Percentiles rank a stretch among this genome's conserved stretches.
Evolutionary conservation across 345 rosid species (phyloP).

Genomic region (Populus simonii): DNA sequence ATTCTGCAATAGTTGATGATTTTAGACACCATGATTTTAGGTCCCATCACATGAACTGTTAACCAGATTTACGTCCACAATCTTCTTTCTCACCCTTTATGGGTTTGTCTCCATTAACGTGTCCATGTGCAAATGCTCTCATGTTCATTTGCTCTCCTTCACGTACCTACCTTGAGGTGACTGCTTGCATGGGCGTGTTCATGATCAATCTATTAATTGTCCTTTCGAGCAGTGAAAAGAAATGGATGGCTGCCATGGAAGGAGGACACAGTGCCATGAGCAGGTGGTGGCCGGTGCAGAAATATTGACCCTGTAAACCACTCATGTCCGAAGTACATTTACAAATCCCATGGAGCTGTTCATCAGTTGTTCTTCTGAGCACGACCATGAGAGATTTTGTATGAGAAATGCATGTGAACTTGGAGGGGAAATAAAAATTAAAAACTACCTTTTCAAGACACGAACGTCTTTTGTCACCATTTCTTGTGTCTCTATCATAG

Average conservation of each 20-base stretch:
- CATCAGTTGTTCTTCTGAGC: neutral
- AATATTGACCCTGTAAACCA: neutral
- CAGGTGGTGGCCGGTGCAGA: neutral
- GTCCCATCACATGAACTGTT: neutral
- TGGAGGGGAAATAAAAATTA: neutral
- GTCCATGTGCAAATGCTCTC: conserved; percentile 11
- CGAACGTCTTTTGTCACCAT: neutral
- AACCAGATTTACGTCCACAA: conserved; percentile 6
- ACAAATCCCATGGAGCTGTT: neutral
- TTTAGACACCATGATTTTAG: neutral
- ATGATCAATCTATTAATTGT: neutral
- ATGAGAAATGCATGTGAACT: neutral
- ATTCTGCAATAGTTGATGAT: neutral
- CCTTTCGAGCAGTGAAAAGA: neutral
- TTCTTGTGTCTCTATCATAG: neutral
- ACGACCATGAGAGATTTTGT: neutral
- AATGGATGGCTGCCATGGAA: neutral
- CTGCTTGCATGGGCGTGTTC: neutral
- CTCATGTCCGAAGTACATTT: neutral
- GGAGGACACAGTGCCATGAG: neutral
- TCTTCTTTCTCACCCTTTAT: neutral
- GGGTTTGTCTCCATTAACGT: neutral
- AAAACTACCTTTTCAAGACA: neutral
- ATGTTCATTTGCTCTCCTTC: neutral
- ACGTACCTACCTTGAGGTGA: neutral